Evolutionary conservation across 1,284 basidiomycete genomes (phyloP).

Genomic region (Puccinia polysora): DNA sequence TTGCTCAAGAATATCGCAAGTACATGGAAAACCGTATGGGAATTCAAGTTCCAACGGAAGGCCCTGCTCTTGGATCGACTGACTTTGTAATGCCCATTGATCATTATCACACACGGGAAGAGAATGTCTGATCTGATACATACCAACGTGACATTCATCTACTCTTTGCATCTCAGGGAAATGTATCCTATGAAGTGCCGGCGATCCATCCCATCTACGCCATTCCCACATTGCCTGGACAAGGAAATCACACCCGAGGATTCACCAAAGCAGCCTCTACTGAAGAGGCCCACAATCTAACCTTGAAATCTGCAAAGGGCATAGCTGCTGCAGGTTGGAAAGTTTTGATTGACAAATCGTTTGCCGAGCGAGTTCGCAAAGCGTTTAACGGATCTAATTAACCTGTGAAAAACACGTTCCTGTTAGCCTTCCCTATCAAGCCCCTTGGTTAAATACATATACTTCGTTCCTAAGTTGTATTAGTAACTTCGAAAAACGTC

Average conservation of each 20-base stretch:
- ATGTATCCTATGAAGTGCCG: slow-evolving; percentile 53
- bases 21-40: slow-evolving; percentile 48
- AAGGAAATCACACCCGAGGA: slow-evolving; percentile 54
- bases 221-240: slow-evolving; percentile 50
- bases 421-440: too few relatives aligned
- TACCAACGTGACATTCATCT: too few relatives aligned
- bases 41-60: slow-evolving; percentile 45
- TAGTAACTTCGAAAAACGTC: too few relatives aligned
- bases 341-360: slow-evolving; percentile 61
- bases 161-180: slow-evolving; percentile 41
- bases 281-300: slow-evolving; percentile 62
- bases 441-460: too few relatives aligned
- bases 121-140: too few relatives aligned
- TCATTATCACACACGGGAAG: too few relatives aligned
- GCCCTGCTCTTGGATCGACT: slow-evolving; percentile 48
- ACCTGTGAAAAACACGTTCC: too few relatives aligned
- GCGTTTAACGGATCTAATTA: neutral
- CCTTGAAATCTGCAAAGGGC: slow-evolving; percentile 61
- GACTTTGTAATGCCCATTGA: slow-evolving; percentile 50
- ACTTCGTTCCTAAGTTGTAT: too few relatives aligned
- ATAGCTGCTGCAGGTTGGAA: slow-evolving; percentile 63
- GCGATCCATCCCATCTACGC: slow-evolving; percentile 52
- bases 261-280: slow-evolving; percentile 63
- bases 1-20: slow-evolving; percentile 48
- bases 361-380: slow-evolving; percentile 59